Evolutionary conservation across 164 flowering plant genomes (phyloP).

Genomic region (Annona squamosa): DNA sequence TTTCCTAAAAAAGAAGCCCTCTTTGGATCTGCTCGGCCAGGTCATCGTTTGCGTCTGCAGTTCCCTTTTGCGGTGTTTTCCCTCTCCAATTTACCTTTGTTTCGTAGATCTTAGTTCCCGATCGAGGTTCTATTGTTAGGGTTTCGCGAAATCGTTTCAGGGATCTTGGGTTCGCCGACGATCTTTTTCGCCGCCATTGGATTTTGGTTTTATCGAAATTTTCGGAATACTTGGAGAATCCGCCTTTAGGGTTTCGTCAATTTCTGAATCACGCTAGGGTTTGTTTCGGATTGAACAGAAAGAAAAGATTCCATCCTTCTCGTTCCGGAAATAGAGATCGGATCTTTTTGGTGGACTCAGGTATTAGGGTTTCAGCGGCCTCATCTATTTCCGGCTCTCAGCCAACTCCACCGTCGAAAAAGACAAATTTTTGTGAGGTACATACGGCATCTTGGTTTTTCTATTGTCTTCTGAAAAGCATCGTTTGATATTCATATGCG

Average conservation of each 20-base stretch:
- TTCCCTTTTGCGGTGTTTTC: background rate
- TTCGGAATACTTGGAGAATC: background rate
- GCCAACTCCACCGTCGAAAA: background rate
- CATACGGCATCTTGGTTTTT: background rate
- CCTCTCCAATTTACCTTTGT: conserved; percentile 2
- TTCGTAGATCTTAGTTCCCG: conserved; percentile 6
- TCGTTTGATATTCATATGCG: too few species aligned
- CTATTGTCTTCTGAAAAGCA: background rate
- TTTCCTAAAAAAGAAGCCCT: conserved; percentile 12
- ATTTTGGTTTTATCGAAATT: conserved; percentile 10
- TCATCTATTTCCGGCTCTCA: background rate
- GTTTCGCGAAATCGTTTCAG: conserved; percentile 14
- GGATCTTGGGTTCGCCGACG: conserved; percentile 7
- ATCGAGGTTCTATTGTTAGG: conserved; percentile 23
- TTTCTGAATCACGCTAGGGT: conserved; percentile 16
- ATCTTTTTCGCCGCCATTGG: background rate
- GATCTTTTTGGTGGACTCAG: conserved; percentile 3
- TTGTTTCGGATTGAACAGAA: background rate
- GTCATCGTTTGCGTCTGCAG: background rate
- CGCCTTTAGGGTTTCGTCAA: conserved; percentile 29
- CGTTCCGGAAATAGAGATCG: conserved; percentile 1
- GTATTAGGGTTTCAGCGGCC: background rate
- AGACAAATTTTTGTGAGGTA: conserved; percentile 15
- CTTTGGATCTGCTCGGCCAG: conserved; percentile 9
- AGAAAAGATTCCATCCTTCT: background rate